phyloP scores from a whole-genome alignment of 2,329 filamentous ascomycete species.

The Daldinia sp. region DNA sequence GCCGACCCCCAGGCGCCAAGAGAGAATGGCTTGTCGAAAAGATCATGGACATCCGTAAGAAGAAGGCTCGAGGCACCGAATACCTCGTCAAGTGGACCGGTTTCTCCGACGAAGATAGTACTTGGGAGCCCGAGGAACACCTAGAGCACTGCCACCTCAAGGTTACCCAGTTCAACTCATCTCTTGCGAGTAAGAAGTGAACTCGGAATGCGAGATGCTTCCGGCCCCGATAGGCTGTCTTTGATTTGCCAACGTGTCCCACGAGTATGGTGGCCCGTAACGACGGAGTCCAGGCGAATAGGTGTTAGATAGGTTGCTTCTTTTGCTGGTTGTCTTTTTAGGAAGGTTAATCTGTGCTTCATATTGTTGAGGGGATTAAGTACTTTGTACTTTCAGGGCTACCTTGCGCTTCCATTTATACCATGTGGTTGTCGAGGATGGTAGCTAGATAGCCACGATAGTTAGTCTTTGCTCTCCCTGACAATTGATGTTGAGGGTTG shows the following conservation, averaged over 20 bases:
- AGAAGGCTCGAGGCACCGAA: conserved; percentile 46
- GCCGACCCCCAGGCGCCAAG: neutral
- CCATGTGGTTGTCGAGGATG: no score
- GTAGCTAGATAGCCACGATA: no score
- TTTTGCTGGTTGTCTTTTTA: no score
- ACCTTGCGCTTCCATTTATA: no score
- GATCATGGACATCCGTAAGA: conserved; percentile 54
- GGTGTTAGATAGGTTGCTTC: no score
- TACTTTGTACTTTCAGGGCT: no score
- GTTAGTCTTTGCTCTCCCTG: no score
- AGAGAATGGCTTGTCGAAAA: conserved; percentile 58
- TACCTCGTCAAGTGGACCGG: conserved; percentile 65
- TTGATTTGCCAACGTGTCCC: neutral
- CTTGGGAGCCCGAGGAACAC: conserved; percentile 62
- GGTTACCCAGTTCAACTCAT: conserved; percentile 30
- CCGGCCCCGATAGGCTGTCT: neutral
- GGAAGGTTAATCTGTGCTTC: no score
- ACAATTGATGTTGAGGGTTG: no score
- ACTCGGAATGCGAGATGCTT: neutral
- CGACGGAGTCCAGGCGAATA: no score
- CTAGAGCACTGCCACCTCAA: neutral
- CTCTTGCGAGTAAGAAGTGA: conserved; percentile 8
- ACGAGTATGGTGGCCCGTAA: no score
- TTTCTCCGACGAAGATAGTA: conserved; percentile 54
- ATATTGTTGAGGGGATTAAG: no score